Conservation (phyloP, 2,329 filamentous ascomycete genomes). For the Lasiodiplodia citricola region DNA sequence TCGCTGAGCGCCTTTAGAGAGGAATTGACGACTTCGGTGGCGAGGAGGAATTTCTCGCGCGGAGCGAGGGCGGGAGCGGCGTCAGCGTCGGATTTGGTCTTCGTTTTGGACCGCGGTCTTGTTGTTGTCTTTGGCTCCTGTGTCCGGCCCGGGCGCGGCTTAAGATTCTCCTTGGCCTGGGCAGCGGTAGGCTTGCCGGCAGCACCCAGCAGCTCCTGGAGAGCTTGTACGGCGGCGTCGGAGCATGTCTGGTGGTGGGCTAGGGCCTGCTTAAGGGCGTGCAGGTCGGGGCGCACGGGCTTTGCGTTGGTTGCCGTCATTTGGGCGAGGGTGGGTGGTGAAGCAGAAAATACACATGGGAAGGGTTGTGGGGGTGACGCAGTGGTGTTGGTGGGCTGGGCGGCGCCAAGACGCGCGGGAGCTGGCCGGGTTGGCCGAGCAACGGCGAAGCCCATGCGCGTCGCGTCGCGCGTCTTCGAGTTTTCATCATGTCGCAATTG, state of each 20-base stretch:
- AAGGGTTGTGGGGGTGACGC: slow-evolving; percentile 5
- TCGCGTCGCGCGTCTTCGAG: not conserved
- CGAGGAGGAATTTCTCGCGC: slow-evolving; percentile 69
- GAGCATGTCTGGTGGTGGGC: slow-evolving; percentile 56
- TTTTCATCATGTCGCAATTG: not conserved
- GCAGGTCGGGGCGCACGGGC: slow-evolving; percentile 51
- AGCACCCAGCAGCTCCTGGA: slow-evolving; percentile 52
- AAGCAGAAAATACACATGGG: slow-evolving; percentile 1
- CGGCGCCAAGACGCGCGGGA: not conserved
- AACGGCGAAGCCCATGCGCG: not conserved
- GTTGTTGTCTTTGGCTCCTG: slow-evolving; percentile 35
- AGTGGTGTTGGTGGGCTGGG: not conserved
- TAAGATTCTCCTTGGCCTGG: slow-evolving; percentile 41
- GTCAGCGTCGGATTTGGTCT: slow-evolving; percentile 32
- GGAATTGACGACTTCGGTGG: slow-evolving; percentile 74
- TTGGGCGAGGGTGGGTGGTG: not conserved
- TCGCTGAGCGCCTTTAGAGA: slow-evolving; percentile 72
- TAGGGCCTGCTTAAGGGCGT: slow-evolving; percentile 56
- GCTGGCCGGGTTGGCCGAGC: slow-evolving; percentile 1
- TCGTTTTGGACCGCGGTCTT: slow-evolving; percentile 2
- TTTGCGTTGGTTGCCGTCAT: slow-evolving; percentile 25
- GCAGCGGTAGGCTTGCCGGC: slow-evolving; percentile 40
- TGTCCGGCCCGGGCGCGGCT: slow-evolving; percentile 30
- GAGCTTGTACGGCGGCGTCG: slow-evolving; percentile 50
- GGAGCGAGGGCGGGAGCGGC: slow-evolving; percentile 48